These are phyloP conservation scores for Pythium utonaiense DNA, from an alignment of 352 stramenopile species.

Conservation along the genomic window DNA sequence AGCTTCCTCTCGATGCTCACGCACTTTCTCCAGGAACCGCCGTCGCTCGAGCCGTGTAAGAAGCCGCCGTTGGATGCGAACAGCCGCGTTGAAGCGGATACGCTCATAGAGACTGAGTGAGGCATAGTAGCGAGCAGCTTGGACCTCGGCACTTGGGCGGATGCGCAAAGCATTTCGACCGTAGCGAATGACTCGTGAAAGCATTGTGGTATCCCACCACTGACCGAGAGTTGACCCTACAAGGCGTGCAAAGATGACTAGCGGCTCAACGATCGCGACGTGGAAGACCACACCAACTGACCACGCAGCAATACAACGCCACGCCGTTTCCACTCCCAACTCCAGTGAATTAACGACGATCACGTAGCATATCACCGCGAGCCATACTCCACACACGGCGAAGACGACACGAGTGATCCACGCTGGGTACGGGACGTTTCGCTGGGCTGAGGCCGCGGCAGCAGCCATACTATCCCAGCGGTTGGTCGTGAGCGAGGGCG, in stretches of 20 bases:
- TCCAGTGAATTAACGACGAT: slow-evolving; percentile 41
- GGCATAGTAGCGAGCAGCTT: slow-evolving; percentile 32
- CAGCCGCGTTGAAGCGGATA: slow-evolving; percentile 61
- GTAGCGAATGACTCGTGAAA: slow-evolving; percentile 39
- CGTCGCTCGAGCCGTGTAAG: slow-evolving; percentile 47
- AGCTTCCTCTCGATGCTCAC: slow-evolving; percentile 37
- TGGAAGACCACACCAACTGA: slow-evolving; percentile 43
- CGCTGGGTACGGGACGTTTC: slow-evolving; percentile 56
- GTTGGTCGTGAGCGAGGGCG: slow-evolving; percentile 15
- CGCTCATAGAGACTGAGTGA: slow-evolving; percentile 66
- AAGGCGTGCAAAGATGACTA: slow-evolving; percentile 46
- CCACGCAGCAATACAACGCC: slow-evolving; percentile 52
- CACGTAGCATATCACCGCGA: slow-evolving; percentile 37
- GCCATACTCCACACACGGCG: slow-evolving; percentile 36
- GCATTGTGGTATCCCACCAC: slow-evolving; percentile 51
- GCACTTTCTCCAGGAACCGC: slow-evolving; percentile 46
- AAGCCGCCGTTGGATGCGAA: slow-evolving; percentile 61
- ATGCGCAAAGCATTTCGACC: slow-evolving; percentile 51
- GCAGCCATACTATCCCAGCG: neutral
- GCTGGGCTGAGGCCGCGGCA: slow-evolving; percentile 6
- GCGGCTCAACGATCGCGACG: slow-evolving; percentile 44
- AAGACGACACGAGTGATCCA: slow-evolving; percentile 64
- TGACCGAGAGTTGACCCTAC: slow-evolving; percentile 43
- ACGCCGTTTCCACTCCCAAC: slow-evolving; percentile 45
- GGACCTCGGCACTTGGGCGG: slow-evolving; percentile 26